Evolutionary conservation across 768 basidiomycete species (phyloP).

Genomic region (Sarcodon sp.): DNA sequence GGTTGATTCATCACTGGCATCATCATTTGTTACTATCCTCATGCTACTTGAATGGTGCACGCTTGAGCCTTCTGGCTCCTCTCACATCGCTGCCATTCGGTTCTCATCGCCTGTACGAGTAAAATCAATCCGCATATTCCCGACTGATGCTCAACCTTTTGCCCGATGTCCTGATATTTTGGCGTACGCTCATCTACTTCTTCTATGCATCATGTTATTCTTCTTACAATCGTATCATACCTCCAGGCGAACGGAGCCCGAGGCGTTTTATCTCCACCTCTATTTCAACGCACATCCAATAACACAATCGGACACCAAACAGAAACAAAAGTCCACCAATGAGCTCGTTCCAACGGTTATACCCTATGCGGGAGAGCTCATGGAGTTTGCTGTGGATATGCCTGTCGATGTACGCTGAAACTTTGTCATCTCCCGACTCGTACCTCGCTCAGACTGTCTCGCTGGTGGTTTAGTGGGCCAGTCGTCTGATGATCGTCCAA

Average conservation of each 20-base stretch:
- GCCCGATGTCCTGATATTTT: conserved; percentile 41
- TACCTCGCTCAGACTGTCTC: background rate
- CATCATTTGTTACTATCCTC: background rate
- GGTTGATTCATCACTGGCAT: background rate
- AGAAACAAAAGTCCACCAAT: conserved; percentile 55
- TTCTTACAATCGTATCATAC: background rate
- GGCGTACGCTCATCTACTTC: conserved; percentile 31
- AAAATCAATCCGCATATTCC: conserved; percentile 56
- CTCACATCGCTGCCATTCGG: conserved; percentile 55
- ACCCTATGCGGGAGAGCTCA: conserved; percentile 56
- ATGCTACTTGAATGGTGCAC: conserved; percentile 59
- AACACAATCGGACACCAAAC: conserved; percentile 29
- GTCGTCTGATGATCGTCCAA: conserved; percentile 70
- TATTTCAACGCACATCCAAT: conserved; percentile 63
- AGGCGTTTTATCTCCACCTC: conserved; percentile 60
- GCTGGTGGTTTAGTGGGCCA: conserved; percentile 36
- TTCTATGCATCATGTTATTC: background rate
- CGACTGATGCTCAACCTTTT: conserved; percentile 54
- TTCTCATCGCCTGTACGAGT: conserved; percentile 58
- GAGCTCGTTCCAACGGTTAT: conserved; percentile 60
- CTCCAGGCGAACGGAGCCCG: conserved; percentile 53
- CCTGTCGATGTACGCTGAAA: conserved; percentile 38
- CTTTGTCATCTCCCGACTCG: background rate
- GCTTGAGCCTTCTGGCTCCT: conserved; percentile 42
- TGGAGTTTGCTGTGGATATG: conserved; percentile 61